Evolutionary conservation across 2,329 filamentous ascomycete genomes (phyloP), one percentile per base, ranked within the genome.

Genomic region (Penicillium sp.): DNA sequence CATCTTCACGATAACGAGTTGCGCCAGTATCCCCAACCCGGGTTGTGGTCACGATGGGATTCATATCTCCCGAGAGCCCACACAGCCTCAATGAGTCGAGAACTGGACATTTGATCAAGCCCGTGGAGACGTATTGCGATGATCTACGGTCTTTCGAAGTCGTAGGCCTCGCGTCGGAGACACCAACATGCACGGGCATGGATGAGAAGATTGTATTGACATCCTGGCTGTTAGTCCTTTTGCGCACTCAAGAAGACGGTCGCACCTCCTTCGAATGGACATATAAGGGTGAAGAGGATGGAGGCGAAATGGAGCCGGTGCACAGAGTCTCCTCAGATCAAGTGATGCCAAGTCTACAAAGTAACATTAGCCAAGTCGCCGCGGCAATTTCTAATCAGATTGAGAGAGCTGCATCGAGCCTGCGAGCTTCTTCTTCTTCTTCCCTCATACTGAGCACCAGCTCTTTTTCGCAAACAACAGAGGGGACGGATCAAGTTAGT

Each of bases 141-240:
- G 45, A 47, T 13, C 63, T 63, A 38, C 60, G 52, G 31, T 60
- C 58, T 33, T 69, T 70, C 50, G 53, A 69, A n/a, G 38, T 74
- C n/a, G 36, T 39, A 18, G 62, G 56, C 5, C 63, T 74, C 50
- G 56, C 51, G 10, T 55, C 65, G 29, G 53, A 69, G 15, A 46
- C 31, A 3, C n/a, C 34, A 12, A 67, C 64, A 10, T 59, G 60
- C 15, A 75, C 73, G 7, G 64, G 68, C 28, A 66, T 74, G 62
- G 73, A 58, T 51, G 71, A 77, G n/a, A 74, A 76, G 16, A 47
- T 74, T 15, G 16, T 79, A 12, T 68, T 79, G 10, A 42, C 74
- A 33, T 70, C 77, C 38, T 79, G 77, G 77, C 67, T 78, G 13
- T 65, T 78, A 12, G 70, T 76, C 6, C 71, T 79, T 7, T 51